Evolutionary conservation across 345 rosid species (phyloP), one percentile per base, ranked within the genome.

Genomic region (Syzygium jambos): DNA sequence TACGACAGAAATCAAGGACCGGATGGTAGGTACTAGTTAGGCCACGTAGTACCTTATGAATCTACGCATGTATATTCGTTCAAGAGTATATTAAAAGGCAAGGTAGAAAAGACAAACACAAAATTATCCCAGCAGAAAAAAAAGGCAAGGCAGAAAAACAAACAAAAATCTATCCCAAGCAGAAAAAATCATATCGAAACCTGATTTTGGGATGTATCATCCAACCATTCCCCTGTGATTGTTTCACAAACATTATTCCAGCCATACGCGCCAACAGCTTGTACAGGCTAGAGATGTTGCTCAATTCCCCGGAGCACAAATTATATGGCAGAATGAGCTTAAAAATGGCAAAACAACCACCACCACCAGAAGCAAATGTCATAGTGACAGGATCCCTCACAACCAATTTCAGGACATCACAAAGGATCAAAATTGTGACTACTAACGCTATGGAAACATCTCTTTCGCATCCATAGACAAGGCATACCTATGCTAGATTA

Each of bases 201-300:
- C 98, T 97, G 99, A 94, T 96, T 96, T 90, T 95, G 98, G 63
- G 98, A 97, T 87, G 95, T 89, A 93, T 97, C 99, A 91, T 95
- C 98, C 94, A 97, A 90, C 98, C 99, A 97, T 88, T 96, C 96
- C 88, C 96, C 98, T 27, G 93, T 59, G 86, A 96, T 91, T 90
- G 96, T 95, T 90, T 97, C 99, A 89, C 96, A 95, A 59, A 95
- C 95, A 87, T 91, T 92, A 34, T 92, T 93, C 98, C 98, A 97
- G 52, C 99, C 99, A 86, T 95, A 97, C 59, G 95, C 90, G 56
- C 98, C 98, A 90, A 92, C 94, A 86, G 98, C 96, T 80, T 95
- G 95, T 84, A 96, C 99, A 86, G 95, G 96, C 91, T 95, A 95
- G 90, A 98, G 99, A 90, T 94, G 91, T 88, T 95, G 93, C 92